A percentile compares a stretch with the other conserved stretches of the same genome.
Conservation (phyloP, 2,329 filamentous ascomycete genomes). For the Blumeria graminis region DNA sequence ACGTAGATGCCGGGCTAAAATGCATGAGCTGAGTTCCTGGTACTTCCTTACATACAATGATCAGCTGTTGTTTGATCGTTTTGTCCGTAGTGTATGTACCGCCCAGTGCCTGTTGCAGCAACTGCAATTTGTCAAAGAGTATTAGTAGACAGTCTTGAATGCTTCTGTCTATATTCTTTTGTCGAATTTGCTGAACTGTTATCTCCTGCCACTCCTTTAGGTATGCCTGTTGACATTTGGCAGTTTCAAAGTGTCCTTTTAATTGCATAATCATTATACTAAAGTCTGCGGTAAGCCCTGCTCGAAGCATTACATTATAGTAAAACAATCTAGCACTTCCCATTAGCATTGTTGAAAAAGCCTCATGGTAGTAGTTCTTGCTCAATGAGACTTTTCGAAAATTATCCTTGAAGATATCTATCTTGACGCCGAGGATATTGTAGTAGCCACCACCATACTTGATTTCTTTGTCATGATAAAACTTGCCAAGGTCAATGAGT, state of each 20-base stretch:
- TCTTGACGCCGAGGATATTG: not conserved
- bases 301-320: no score
- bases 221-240: no score
- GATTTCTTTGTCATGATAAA: not conserved
- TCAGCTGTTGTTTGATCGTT: not conserved
- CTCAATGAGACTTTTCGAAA: not conserved
- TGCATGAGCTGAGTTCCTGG: no score
- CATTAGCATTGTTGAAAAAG: not conserved
- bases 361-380: not conserved
- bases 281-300: not conserved
- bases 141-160: not conserved
- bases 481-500: not conserved
- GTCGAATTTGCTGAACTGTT: no score
- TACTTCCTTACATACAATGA: not conserved
- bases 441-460: not conserved
- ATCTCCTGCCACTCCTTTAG: no score
- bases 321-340: not conserved
- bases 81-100: not conserved
- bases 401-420: not conserved
- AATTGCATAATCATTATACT: not conserved
- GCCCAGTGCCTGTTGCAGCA: not conserved
- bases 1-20: not conserved
- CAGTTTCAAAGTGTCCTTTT: no score
- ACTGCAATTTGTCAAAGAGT: no score
- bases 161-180: no score